Evolutionary conservation across 1,284 basidiomycete species (phyloP).

Genomic region (Apiotrichum mycotoxinovorans): DNA sequence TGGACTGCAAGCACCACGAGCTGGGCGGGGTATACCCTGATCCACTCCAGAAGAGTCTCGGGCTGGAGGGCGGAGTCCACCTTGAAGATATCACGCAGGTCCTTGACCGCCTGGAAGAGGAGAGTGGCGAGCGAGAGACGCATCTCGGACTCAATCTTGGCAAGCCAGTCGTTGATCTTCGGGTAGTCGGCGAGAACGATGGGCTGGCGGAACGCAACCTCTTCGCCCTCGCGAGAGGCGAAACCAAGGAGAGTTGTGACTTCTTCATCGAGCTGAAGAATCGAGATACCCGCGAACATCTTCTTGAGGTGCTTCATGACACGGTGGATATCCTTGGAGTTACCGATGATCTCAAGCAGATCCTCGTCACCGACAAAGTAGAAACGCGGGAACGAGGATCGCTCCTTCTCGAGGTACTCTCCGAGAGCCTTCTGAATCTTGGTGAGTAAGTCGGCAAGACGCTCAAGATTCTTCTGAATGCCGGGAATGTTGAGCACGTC

Average conservation of each 20-base stretch:
- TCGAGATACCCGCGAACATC: constrained; percentile 98
- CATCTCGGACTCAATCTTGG: constrained; percentile 90
- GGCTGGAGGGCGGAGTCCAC: constrained; percentile 48
- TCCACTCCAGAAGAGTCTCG: constrained; percentile 78
- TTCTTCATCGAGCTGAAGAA: constrained; percentile 83
- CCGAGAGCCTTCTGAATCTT: constrained; percentile 99
- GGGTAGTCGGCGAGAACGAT: constrained; percentile 87
- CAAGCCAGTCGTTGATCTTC: constrained; percentile 99
- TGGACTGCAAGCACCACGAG: constrained; percentile 91
- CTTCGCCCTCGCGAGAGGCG: constrained; percentile 91
- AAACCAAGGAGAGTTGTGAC: constrained; percentile 70
- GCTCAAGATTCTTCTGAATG: constrained; percentile 95
- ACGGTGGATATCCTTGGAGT: constrained; percentile 95
- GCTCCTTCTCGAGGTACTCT: constrained; percentile 96
- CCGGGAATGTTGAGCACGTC: constrained; percentile 96
- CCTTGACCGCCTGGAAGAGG: constrained; percentile 39
- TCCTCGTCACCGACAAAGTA: constrained; percentile 99
- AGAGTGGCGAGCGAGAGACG: constrained; percentile 72
- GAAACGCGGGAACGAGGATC: constrained; percentile 96
- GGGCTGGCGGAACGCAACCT: constrained; percentile 76
- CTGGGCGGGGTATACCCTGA: constrained; percentile 90
- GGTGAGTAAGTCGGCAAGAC: constrained; percentile 88
- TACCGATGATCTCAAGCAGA: constrained; percentile 96
- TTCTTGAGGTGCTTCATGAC: constrained; percentile 99
- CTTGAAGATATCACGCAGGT: constrained; percentile 70